Base-by-base conservation (phyloP, 768 basidiomycete species). In the Hygrocybe coccinea region DNA sequence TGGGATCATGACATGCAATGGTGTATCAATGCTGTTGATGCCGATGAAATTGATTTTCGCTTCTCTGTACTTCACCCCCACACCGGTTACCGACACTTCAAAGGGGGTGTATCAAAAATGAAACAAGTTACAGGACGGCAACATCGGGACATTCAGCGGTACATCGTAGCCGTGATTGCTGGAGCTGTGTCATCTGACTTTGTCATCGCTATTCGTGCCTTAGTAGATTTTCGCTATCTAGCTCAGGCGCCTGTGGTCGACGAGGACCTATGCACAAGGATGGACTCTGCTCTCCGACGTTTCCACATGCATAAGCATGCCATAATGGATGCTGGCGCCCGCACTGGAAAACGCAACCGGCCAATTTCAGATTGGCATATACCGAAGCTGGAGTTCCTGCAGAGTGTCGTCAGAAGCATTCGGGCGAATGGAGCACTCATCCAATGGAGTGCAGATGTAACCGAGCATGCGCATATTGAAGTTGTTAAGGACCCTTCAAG, bases 321-420 rank as follows among this genome's bases (percentile, higher is more conserved):
- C 2, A 65, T 72, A 25, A 50, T 68, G 7, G 49, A 60, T 0
- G 36, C 38, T 8, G 62, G 64, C 21, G 55, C 61, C 15, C 44
- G 56, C 22, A n/a, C 19, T 14, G 63, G 65, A 6, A 48, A 56
- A 25, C 11, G 43, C 19, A 58, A 61, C 5, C 48, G 6, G 22
- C 29, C 58, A 17, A 56, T 66, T 25, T 15, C 65, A n/a, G 39
- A 69, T 50, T 73, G 64, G 58, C 34, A 64, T 21, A 71, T 74
- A 36, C 70, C 64, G 0, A 74, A 74, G 52, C 60, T 71, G 17
- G 69, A 69, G 54, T 43, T 65, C 17, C 49, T 71, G 21, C 65
- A 68, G 12, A 64, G 59, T 34, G 57, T 70, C 17, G 2, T 25
- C 1, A 2, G 15, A 0, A 58, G 54, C n/a, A 66, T 64, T n/a